Percentiles rank a stretch among this genome's conserved stretches.
phyloP scores from a whole-genome alignment of 768 basidiomycete genomes.

The Trametes meyenii region DNA sequence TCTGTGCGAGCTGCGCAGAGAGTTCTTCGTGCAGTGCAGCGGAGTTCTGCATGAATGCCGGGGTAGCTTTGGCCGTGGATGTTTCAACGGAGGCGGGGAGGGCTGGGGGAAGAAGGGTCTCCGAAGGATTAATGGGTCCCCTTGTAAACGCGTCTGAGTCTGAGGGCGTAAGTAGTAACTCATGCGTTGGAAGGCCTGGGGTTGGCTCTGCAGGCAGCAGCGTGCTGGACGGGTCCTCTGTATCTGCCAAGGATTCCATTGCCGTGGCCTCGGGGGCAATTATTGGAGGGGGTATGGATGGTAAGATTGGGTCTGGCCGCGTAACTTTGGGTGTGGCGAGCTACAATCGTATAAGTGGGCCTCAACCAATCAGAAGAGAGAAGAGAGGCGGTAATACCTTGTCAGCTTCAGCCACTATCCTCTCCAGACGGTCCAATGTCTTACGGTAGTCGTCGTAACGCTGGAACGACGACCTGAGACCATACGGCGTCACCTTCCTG shows the following conservation, averaged over 20 bases:
- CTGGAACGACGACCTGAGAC: slow-evolving; percentile 1
- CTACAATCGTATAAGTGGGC: slow-evolving; percentile 32
- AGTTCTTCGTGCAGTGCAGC: slow-evolving; percentile 72
- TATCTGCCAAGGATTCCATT: slow-evolving; percentile 26
- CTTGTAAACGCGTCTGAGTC: slow-evolving; percentile 29
- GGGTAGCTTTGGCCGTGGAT: slow-evolving; percentile 18
- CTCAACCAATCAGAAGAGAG: neutral
- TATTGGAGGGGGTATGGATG: slow-evolving; percentile 52
- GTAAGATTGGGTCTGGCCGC: slow-evolving; percentile 53
- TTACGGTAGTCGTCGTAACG: slow-evolving; percentile 47
- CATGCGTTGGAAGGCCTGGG: slow-evolving; percentile 33
- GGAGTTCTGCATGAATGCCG: slow-evolving; percentile 56
- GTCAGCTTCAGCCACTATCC: slow-evolving; percentile 52
- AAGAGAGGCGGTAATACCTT: slow-evolving; percentile 43
- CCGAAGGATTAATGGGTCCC: slow-evolving; percentile 30
- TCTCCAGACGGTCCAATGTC: slow-evolving; percentile 60
- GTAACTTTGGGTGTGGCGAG: slow-evolving; percentile 43
- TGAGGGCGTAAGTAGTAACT: slow-evolving; percentile 45
- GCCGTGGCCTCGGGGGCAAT: slow-evolving; percentile 12
- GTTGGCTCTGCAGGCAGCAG: slow-evolving; percentile 31
- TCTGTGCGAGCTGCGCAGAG: slow-evolving; percentile 71
- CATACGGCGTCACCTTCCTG: neutral
- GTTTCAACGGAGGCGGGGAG: slow-evolving; percentile 27
- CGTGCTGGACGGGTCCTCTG: slow-evolving; percentile 20
- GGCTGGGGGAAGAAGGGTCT: slow-evolving; percentile 34